These are phyloP conservation scores for Botrytis hyacinthi DNA, from an alignment of 2,329 filamentous ascomycete species.

Conservation along the genomic window DNA sequence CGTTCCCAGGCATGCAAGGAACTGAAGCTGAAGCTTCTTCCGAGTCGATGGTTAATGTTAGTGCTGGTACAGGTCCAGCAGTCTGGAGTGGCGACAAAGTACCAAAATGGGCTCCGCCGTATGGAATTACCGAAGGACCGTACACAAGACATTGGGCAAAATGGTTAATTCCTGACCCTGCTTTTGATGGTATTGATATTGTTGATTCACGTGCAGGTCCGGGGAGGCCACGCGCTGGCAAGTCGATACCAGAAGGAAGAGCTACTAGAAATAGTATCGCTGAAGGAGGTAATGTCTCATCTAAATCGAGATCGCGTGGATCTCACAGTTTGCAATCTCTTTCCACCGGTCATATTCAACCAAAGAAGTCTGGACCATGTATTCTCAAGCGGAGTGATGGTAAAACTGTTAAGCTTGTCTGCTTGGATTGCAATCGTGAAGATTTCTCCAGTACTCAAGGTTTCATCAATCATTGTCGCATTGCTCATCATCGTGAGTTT, in stretches of 20 bases:
- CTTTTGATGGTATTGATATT: conserved; percentile 69
- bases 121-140: conserved; percentile 86
- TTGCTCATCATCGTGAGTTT: conserved; percentile 89
- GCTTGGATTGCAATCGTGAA: conserved; percentile 80
- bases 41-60: conserved; percentile 66
- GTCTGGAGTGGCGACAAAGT: conserved; percentile 62
- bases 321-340: conserved; percentile 67
- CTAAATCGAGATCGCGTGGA: conserved; percentile 56
- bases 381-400: conserved; percentile 84
- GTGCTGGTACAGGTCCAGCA: conserved; percentile 70
- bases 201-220: conserved; percentile 41
- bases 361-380: conserved; percentile 80
- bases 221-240: conserved; percentile 38
- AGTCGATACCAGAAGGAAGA: conserved; percentile 63
- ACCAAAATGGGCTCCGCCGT: conserved; percentile 79
- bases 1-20: conserved; percentile 72
- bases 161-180: conserved; percentile 88
- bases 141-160: conserved; percentile 93
- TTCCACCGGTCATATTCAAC: conserved; percentile 66
- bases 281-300: conserved; percentile 46
- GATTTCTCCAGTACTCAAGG: conserved; percentile 96
- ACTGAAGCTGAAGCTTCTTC: conserved; percentile 46
- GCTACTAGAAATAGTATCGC: conserved; percentile 73
- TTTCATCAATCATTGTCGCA: conserved; percentile 99
- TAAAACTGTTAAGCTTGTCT: conserved; percentile 84